Conservation (phyloP, 176 grass and related monocot species). For the Eragrostis nindensis region DNA sequence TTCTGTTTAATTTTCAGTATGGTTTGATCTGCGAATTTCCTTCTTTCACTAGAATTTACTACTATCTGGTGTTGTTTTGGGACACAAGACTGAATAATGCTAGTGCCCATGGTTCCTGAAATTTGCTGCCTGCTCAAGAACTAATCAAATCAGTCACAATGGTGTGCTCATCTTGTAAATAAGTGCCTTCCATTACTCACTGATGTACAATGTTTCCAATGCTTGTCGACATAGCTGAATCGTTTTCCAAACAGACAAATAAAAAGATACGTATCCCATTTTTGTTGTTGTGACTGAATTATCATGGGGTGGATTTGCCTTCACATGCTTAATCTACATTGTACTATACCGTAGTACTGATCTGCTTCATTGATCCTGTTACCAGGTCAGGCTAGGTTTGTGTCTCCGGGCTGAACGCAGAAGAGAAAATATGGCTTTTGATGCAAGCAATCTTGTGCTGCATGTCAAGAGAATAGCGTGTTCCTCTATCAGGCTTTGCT, state of each 20-base stretch:
- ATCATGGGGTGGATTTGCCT: background rate
- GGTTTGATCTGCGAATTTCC: background rate
- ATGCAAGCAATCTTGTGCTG: slow-evolving; percentile 9
- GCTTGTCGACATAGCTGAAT: background rate
- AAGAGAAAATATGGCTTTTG: slow-evolving; percentile 44
- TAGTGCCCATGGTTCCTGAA: background rate
- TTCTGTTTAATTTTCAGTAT: too few species aligned
- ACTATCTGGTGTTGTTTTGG: background rate
- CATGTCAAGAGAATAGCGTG: slow-evolving; percentile 39
- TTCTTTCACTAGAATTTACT: background rate
- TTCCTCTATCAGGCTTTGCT: slow-evolving; percentile 51
- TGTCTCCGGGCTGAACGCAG: slow-evolving; percentile 13
- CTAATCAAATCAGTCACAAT: background rate
- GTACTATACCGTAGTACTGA: background rate
- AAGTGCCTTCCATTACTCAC: background rate
- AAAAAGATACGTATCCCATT: background rate
- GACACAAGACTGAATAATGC: background rate
- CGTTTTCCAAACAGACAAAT: background rate
- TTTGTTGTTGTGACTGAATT: background rate
- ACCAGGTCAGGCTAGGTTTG: slow-evolving; percentile 8
- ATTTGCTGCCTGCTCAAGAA: background rate
- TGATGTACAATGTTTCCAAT: background rate
- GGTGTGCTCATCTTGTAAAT: background rate
- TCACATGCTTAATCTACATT: background rate
- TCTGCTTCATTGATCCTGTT: slow-evolving; percentile 4